These are phyloP conservation scores for Kluyveromyces wickerhamii DNA, from an alignment of 805 yeast genomes.

Conservation along the genomic window DNA sequence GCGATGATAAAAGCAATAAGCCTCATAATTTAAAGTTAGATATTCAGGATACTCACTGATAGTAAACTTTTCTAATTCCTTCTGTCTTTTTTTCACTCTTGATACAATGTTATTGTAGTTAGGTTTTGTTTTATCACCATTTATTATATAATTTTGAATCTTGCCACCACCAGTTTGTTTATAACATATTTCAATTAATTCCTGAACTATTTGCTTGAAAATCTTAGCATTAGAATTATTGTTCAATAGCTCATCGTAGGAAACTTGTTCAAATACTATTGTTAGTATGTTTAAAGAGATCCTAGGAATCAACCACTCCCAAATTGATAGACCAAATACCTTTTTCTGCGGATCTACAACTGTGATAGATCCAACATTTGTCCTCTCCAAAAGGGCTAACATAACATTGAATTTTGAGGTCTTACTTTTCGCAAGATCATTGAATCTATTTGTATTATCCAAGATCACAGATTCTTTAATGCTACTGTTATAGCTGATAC, in stretches of 20 bases:
- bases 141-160: constrained; percentile 8
- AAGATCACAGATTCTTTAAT: not conserved
- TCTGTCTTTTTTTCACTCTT: constrained; percentile 18
- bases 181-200: constrained; percentile 20
- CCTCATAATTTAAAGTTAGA: constrained; percentile 27
- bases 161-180: constrained; percentile 18
- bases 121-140: constrained; percentile 1
- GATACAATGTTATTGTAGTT: constrained; percentile 16
- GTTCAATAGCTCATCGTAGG: constrained; percentile 19
- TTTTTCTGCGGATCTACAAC: not conserved
- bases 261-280: constrained; percentile 27
- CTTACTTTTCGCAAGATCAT: constrained; percentile 1
- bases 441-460: constrained; percentile 3
- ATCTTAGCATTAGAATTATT: constrained; percentile 19
- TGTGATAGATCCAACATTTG: constrained; percentile 4
- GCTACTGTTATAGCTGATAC: constrained; percentile 15
- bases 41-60: constrained; percentile 28
- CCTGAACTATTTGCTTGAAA: constrained; percentile 24
- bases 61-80: constrained; percentile 17
- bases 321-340: constrained; percentile 12
- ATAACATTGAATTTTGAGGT: constrained; percentile 7
- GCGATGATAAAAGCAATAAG: constrained; percentile 29
- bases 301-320: constrained; percentile 26
- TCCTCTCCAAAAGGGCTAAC: constrained; percentile 6
- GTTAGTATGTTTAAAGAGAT: constrained; percentile 27